Evolutionary conservation across 2,329 filamentous ascomycete genomes (phyloP), one percentile per base, ranked within the genome.

Genomic region (Botrytis fragariae): DNA sequence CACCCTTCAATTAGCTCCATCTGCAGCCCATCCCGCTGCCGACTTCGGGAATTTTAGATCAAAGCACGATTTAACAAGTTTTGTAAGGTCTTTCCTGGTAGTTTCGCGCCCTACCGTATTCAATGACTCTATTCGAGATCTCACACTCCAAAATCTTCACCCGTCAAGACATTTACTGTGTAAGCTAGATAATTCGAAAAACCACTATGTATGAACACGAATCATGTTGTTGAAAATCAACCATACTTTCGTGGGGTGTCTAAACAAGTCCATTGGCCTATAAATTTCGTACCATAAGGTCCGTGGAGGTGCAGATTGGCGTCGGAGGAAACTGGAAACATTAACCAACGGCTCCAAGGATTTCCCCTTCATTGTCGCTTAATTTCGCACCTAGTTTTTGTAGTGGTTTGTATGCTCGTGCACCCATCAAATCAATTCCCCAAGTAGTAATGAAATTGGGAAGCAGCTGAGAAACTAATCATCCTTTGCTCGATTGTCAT

Each of bases 301-400:
- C 32, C 45, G 64, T 67, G 32, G 45, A 51, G 63, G 32, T 67
- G 32, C 32, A 64, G 39, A 64, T 45, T 48, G 29, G 42, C 42
- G 44, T 45, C 16, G 62, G 62, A 45, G 42, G 44, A 35, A 48
- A 65, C 10, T 51, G 63, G 44, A 65, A 65, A 65, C 44, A 37
- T 39, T 29, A 29, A 42, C 20, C 22, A 68, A 57, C 35, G 65
- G 18, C 16, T 57, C n/a, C 65, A 42, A 57, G 65, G 48, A 68
- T 68, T 57, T 29, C 65, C 65, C 65, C 65, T 68, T 68, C 65
- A 68, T 68, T 68, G 29, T 68, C 65, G 65, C 65, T 37, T 68
- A 57, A 54, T 29, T 42, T 48, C n/a, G n/a, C n/a, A 57, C 51
- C 14, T 57, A 29, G 51, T 12, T 57, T 57, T 57, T 16, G 29